Base-by-base conservation (phyloP, 1,284 basidiomycete genomes). In the Takashimella koratensis region DNA sequence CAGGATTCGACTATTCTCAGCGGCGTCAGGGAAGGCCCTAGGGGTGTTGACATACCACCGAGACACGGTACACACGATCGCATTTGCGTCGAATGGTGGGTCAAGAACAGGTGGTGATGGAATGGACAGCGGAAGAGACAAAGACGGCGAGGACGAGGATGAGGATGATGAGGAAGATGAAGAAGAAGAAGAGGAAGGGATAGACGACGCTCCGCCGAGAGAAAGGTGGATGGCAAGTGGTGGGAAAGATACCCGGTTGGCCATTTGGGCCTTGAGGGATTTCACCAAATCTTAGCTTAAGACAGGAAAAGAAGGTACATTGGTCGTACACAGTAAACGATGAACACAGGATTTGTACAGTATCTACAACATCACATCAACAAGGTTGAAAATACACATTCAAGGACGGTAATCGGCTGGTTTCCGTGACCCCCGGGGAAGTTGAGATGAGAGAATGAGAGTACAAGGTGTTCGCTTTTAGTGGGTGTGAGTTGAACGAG, bases 1-100 rank as follows among this genome's bases (percentile, higher is more conserved):
- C 65, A 92, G 90, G 54, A 80, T 91, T 39, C 83, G 88, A 0
- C 75, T 93, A 8, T 90, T 86, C 73, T 86, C 88, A 0, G 85
- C 86, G 3, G 85, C 84, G 62, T 81, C 80, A 1, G 79, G 89
- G 66, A 92, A 89, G 64, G 73, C 86, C 0, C 83, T 94, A 1
- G 91, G 91, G 3, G 86, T 84, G 4, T 79, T 94, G 2, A 78
- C 78, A 25, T 88, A 89, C 66, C 90, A 93, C 76, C 87, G 88
- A 61, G 81, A 82, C 22, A 81, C 80, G 21, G 86, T 86, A 54
- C 86, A 90, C 60, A 79, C 81, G 2, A 63, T 92, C 5, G 80
- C 82, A 3, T 93, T 93, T 66, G 83, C 87, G 42, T 11, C 19
- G 45, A 11, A 13, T 20, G 4, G 1, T 23, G 16, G 26, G 22